These are phyloP conservation scores for Hypoxylon sp. DNA, from an alignment of 2,329 filamentous ascomycete genomes.

Conservation along the genomic window DNA sequence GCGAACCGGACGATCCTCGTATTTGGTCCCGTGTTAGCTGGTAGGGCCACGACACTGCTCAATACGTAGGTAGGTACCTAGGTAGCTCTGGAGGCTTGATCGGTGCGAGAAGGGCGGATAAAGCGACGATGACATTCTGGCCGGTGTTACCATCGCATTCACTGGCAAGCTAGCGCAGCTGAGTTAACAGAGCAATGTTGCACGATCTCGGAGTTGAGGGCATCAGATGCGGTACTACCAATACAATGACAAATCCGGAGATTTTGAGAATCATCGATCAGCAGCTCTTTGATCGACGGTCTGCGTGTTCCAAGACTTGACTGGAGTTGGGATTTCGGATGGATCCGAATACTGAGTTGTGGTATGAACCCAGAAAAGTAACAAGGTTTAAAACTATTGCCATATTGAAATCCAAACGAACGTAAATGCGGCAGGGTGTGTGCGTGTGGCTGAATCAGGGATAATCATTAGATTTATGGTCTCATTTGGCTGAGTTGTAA, in stretches of 20 bases:
- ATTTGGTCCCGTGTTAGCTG: neutral
- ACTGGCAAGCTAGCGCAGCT: slow-evolving; percentile 4
- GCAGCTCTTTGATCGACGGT: slow-evolving; percentile 31
- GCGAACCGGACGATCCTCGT: neutral
- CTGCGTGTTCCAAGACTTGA: slow-evolving; percentile 4
- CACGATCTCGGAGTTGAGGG: slow-evolving; percentile 27
- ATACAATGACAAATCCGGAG: slow-evolving; percentile 41
- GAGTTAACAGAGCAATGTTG: slow-evolving; percentile 20
- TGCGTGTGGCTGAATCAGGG: slow-evolving; percentile 1
- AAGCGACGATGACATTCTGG: slow-evolving; percentile 21
- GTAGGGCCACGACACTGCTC: neutral
- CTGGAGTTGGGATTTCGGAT: slow-evolving; percentile 23
- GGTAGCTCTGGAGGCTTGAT: slow-evolving; percentile 3
- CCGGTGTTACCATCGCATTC: slow-evolving; percentile 5
- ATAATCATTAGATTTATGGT: slow-evolving; percentile 3
- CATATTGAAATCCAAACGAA: slow-evolving; percentile 20
- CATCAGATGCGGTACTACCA: slow-evolving; percentile 13
- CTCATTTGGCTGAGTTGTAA: neutral
- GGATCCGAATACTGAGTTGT: slow-evolving; percentile 23
- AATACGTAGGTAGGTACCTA: neutral
- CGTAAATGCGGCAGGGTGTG: neutral
- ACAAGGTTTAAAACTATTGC: slow-evolving; percentile 10
- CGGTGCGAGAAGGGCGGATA: slow-evolving; percentile 27
- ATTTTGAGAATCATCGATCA: slow-evolving; percentile 28
- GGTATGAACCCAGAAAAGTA: slow-evolving; percentile 4